Percentiles rank a stretch among this genome's conserved stretches.
These are phyloP conservation scores for Allium cepa DNA, from an alignment of 106 monocot species.

Conservation along the genomic window DNA sequence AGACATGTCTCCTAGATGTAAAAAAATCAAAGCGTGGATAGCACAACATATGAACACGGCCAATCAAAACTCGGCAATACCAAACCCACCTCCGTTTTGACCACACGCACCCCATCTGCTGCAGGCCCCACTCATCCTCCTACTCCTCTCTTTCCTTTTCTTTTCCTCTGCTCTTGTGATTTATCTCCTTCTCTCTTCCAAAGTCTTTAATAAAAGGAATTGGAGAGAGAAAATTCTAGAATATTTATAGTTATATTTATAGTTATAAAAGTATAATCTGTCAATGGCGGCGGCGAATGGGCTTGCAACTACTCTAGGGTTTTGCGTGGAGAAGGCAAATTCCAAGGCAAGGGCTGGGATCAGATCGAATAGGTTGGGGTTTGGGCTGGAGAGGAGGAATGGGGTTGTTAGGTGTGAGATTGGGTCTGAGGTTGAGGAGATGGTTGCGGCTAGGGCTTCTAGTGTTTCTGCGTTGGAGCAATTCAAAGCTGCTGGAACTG, in stretches of 20 bases:
- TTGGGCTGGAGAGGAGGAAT: constrained; percentile 2
- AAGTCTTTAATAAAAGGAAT: neutral
- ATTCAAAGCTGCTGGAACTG: constrained; percentile 65
- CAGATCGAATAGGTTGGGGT: neutral
- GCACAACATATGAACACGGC: no score
- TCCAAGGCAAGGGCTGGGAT: neutral
- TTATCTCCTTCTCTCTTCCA: neutral
- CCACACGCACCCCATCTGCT: neutral
- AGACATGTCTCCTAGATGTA: no score
- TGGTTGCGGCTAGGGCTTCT: constrained; percentile 29
- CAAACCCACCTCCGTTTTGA: no score
- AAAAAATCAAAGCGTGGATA: no score
- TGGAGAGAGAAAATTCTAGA: neutral
- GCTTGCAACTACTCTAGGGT: neutral
- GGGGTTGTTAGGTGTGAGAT: constrained; percentile 32
- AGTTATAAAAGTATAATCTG: neutral
- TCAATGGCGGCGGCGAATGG: constrained; percentile 1
- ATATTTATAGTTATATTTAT: neutral
- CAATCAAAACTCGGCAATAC: no score
- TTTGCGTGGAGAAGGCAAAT: neutral
- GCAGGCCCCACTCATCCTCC: neutral
- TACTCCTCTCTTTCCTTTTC: no score
- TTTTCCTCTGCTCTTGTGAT: neutral
- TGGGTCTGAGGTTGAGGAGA: constrained; percentile 17
- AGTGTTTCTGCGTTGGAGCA: constrained; percentile 71